Evolutionary conservation across 352 stramenopile species (phyloP).

Genomic region (Globisporangium megalacanthum): DNA sequence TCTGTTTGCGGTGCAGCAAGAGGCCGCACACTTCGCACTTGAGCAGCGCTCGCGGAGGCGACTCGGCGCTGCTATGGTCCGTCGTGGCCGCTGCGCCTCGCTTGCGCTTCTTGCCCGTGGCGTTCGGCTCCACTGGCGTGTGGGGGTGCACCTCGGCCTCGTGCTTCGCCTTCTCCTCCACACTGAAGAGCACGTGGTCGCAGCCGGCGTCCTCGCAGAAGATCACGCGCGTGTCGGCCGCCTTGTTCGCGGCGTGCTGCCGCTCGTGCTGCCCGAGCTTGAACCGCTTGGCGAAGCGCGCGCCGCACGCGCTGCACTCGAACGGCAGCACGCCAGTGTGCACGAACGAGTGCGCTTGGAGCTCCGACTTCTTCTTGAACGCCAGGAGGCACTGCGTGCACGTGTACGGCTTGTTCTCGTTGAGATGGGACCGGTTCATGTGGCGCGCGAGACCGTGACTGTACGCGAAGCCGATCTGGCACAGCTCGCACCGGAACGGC

Average conservation of each 20-base stretch:
- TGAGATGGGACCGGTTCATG: conserved; percentile 39
- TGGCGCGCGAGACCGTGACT: conserved; percentile 63
- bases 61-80: not conserved
- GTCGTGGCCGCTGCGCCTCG: not conserved
- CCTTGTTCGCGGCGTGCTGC: conserved; percentile 20
- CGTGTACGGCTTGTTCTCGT: conserved; percentile 47
- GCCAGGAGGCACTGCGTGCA: conserved; percentile 52
- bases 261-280: conserved; percentile 46
- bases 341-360: conserved; percentile 72
- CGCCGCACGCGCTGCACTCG: conserved; percentile 49
- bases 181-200: conserved; percentile 47
- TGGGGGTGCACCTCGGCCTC: conserved; percentile 25
- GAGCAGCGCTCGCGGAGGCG: conserved; percentile 15
- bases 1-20: conserved; percentile 44
- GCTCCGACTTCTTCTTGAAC: conserved; percentile 80
- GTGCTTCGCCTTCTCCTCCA: conserved; percentile 38
- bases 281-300: conserved; percentile 62
- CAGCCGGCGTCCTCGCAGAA: conserved; percentile 44
- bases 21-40: conserved; percentile 48
- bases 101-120: conserved; percentile 10
- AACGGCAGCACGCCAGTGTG: conserved; percentile 76
- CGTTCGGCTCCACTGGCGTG: not conserved
- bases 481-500: conserved; percentile 51
- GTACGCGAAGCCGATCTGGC: conserved; percentile 52
- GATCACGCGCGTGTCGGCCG: conserved; percentile 35